A percentile compares a stretch with the other conserved stretches of the same genome.
phyloP scores from a whole-genome alignment of 2,329 filamentous ascomycete species.

The Trichothecium sympodiale region DNA sequence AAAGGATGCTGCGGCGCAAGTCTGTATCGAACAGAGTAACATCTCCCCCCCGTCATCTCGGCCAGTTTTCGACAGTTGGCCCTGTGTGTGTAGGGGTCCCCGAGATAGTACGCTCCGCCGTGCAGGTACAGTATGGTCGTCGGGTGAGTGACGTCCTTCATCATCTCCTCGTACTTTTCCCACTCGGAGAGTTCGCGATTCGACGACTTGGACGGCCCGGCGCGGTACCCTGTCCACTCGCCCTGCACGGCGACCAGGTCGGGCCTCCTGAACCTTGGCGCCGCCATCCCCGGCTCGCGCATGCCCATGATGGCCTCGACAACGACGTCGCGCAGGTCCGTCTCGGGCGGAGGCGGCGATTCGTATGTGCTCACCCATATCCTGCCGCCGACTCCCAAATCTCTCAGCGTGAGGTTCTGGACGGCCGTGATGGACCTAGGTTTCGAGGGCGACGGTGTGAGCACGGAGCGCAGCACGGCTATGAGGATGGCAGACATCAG shows the following conservation, averaged over 20 bases:
- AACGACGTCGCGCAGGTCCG: constrained; percentile 44
- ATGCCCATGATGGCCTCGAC: constrained; percentile 37
- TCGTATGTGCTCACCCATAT: constrained; percentile 72
- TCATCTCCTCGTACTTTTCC: constrained; percentile 54
- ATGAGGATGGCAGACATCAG: constrained; percentile 64
- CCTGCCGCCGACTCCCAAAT: constrained; percentile 61
- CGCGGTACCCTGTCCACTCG: constrained; percentile 67
- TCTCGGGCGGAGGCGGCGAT: constrained; percentile 47
- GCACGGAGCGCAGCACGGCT: constrained; percentile 56
- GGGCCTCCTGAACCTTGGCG: constrained; percentile 27
- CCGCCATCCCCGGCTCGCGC: constrained; percentile 5
- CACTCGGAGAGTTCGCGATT: constrained; percentile 38
- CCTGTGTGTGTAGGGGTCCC: constrained; percentile 60
- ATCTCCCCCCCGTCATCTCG: constrained; percentile 53
- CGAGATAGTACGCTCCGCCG: constrained; percentile 63
- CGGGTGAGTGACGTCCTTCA: constrained; percentile 53
- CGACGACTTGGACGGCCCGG: constrained; percentile 28
- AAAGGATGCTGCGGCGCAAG: constrained; percentile 67
- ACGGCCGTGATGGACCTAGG: constrained; percentile 43
- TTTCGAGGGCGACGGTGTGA: constrained; percentile 31
- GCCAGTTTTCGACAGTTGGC: constrained; percentile 48
- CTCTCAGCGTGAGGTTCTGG: constrained; percentile 52
- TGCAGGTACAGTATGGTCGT: constrained; percentile 65
- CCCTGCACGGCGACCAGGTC: constrained; percentile 48
- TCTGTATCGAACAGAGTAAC: constrained; percentile 64